phyloP scores from a whole-genome alignment of 1,139 yeast genomes.

The Diutina ranongensis region DNA sequence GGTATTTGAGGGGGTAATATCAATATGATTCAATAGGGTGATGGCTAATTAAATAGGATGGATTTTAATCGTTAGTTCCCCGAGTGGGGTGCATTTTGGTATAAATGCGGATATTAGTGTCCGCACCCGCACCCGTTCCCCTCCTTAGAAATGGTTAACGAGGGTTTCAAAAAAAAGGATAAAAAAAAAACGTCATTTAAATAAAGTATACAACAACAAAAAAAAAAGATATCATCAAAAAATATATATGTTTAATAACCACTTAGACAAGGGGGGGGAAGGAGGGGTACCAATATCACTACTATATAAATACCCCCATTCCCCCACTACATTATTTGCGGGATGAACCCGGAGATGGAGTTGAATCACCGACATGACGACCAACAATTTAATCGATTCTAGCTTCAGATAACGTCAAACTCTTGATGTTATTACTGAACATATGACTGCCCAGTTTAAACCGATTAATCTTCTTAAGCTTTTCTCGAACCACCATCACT shows the following conservation, averaged over 20 bases:
- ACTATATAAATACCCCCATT: too few species aligned
- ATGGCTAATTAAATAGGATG: too few species aligned
- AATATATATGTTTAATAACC: too few species aligned
- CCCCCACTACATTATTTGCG: background rate
- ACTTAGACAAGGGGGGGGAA: too few species aligned
- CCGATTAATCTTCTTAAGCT: conserved; percentile 62
- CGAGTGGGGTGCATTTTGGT: background rate
- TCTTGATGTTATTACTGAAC: conserved; percentile 36
- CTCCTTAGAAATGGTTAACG: background rate
- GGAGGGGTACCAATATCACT: too few species aligned
- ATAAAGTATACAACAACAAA: too few species aligned
- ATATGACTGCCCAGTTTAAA: conserved; percentile 28
- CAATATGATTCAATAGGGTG: too few species aligned
- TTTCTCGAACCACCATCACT: conserved; percentile 81
- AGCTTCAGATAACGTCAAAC: conserved; percentile 38
- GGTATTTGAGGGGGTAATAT: too few species aligned
- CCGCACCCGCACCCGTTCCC: background rate
- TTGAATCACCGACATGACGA: background rate
- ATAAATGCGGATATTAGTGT: background rate
- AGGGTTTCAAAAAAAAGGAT: too few species aligned
- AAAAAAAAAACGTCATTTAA: too few species aligned
- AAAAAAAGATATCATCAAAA: too few species aligned
- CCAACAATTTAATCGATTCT: conserved; percentile 34
- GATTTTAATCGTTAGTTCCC: too few species aligned
- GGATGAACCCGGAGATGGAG: background rate